phyloP scores from a whole-genome alignment of 148 eudicot species.

The Chenopodium quinoa region DNA sequence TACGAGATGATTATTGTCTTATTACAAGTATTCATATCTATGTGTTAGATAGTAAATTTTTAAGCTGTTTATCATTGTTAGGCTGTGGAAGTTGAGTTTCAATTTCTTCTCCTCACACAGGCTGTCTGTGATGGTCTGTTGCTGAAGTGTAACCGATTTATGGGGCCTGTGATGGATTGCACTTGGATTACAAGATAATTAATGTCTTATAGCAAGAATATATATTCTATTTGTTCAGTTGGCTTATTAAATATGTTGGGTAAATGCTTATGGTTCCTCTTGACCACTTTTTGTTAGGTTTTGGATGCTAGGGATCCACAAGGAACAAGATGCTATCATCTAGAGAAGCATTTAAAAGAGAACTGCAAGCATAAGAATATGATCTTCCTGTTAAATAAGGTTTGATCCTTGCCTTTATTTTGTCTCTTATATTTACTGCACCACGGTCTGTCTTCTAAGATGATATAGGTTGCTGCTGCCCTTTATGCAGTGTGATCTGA shows the following conservation, averaged over 20 bases:
- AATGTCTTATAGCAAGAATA: neutral
- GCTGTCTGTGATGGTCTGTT: neutral
- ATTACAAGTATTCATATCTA: neutral
- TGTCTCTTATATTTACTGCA: neutral
- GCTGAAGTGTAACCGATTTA: neutral
- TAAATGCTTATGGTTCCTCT: conserved; percentile 1
- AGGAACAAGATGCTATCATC: conserved; percentile 92
- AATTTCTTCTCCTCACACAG: neutral
- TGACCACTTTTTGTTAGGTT: conserved; percentile 40
- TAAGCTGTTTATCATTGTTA: neutral
- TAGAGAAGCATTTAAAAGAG: conserved; percentile 89
- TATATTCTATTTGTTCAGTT: too few relatives aligned
- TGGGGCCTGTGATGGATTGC: neutral
- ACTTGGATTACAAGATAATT: neutral
- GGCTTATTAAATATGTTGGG: neutral
- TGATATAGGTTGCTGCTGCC: conserved; percentile 8
- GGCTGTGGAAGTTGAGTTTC: too few relatives aligned
- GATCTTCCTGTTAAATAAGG: conserved; percentile 89
- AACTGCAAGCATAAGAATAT: conserved; percentile 83
- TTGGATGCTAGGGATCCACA: conserved; percentile 96
- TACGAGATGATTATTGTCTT: neutral
- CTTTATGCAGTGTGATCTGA: conserved; percentile 76
- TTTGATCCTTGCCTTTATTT: neutral
- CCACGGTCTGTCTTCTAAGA: conserved; percentile 1
- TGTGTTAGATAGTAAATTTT: neutral